A percentile compares a stretch with the other conserved stretches of the same genome.
Evolutionary conservation across 2,329 filamentous ascomycete species (phyloP).

Genomic region (Penicillium corylophilum): DNA sequence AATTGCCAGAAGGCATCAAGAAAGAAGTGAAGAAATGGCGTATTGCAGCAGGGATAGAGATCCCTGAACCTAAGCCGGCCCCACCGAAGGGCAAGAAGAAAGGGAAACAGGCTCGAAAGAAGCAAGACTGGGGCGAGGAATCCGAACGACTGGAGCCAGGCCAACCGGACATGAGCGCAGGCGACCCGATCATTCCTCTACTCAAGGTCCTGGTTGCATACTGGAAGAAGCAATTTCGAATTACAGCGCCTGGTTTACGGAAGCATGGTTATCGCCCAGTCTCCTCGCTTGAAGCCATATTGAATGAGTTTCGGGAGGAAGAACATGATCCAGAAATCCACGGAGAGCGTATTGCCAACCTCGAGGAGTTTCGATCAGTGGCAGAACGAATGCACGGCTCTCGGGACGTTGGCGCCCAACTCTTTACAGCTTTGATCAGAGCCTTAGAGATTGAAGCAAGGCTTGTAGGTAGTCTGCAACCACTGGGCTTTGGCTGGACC

Average conservation of each 20-base stretch:
- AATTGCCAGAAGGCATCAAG: slow-evolving; percentile 66
- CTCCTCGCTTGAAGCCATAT: slow-evolving; percentile 70
- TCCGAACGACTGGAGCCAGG: slow-evolving; percentile 70
- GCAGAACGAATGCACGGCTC: slow-evolving; percentile 76
- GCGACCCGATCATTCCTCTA: slow-evolving; percentile 76
- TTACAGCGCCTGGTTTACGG: slow-evolving; percentile 76
- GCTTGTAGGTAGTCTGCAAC: slow-evolving; percentile 81
- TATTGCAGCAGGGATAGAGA: slow-evolving; percentile 62
- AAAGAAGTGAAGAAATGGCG: slow-evolving; percentile 74
- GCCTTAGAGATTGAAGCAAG: slow-evolving; percentile 79
- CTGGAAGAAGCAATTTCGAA: slow-evolving; percentile 81
- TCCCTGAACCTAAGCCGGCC: slow-evolving; percentile 42
- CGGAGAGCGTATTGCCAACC: slow-evolving; percentile 70
- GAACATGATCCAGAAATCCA: slow-evolving; percentile 63
- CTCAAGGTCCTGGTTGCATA: slow-evolving; percentile 75
- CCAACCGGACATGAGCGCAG: slow-evolving; percentile 72
- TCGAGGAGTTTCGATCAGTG: slow-evolving; percentile 66
- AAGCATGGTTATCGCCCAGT: slow-evolving; percentile 86
- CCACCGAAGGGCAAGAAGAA: slow-evolving; percentile 44
- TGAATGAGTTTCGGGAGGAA: slow-evolving; percentile 66
- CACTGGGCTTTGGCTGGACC: slow-evolving; percentile 85
- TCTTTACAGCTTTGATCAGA: slow-evolving; percentile 83
- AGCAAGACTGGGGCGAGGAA: slow-evolving; percentile 69
- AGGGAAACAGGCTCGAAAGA: slow-evolving; percentile 41
- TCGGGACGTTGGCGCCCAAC: slow-evolving; percentile 80